These are phyloP conservation scores for Juglanconis sp. DNA, from an alignment of 2,329 filamentous ascomycete species.

Conservation along the genomic window DNA sequence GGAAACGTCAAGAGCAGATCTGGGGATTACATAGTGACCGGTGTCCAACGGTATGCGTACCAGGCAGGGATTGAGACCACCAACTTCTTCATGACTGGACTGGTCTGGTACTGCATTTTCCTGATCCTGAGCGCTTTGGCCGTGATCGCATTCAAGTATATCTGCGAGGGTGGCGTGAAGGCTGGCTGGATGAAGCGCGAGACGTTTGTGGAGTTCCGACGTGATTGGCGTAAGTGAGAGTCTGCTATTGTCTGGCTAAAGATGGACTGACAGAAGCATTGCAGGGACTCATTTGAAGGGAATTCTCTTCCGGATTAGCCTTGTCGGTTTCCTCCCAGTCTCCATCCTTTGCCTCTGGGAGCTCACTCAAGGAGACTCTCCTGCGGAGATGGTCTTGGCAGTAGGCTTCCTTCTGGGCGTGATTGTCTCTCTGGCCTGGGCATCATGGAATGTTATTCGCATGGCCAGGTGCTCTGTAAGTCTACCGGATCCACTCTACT, in stretches of 20 bases:
- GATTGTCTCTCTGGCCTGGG: conserved; percentile 70
- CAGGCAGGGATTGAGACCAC: conserved; percentile 72
- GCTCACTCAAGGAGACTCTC: conserved; percentile 72
- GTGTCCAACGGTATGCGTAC: conserved; percentile 82
- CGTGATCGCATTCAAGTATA: conserved; percentile 71
- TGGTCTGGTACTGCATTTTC: conserved; percentile 79
- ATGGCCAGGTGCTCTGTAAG: conserved; percentile 70
- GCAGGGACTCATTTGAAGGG: conserved; percentile 58
- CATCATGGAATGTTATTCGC: conserved; percentile 75
- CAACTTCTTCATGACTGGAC: conserved; percentile 81
- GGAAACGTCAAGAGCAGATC: conserved; percentile 38
- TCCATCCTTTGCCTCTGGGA: conserved; percentile 82
- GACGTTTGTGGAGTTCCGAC: conserved; percentile 82
- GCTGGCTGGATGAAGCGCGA: conserved; percentile 72
- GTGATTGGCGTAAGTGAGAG: conserved; percentile 65
- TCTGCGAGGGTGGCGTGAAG: conserved; percentile 69
- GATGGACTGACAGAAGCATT: neutral
- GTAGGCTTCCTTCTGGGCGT: conserved; percentile 78
- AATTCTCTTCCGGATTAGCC: conserved; percentile 76
- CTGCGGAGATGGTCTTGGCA: conserved; percentile 74
- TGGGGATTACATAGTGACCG: conserved; percentile 58
- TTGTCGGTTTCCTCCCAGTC: conserved; percentile 85
- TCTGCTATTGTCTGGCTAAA: neutral
- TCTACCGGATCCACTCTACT: neutral
- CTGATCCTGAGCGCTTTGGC: conserved; percentile 66